Percentiles rank a stretch among this genome's conserved stretches.
Evolutionary conservation across 2,329 filamentous ascomycete genomes (phyloP).

Genomic region (Talaromyces sp.): DNA sequence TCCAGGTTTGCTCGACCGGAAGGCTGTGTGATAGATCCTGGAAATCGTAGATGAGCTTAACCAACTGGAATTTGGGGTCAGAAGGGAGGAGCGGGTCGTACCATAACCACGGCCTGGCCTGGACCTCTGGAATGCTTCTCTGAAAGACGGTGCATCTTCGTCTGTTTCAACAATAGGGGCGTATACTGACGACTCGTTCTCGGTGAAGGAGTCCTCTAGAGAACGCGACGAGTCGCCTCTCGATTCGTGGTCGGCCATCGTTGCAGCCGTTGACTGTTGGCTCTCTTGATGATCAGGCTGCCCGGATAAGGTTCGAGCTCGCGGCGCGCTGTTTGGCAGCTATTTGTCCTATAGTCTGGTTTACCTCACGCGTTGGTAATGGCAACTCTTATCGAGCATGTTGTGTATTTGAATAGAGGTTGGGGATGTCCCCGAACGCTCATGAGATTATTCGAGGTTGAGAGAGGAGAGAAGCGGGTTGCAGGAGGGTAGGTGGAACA

Average conservation of each 20-base stretch:
- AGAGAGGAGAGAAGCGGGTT: background rate
- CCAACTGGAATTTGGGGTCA: slow-evolving; percentile 17
- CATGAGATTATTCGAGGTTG: slow-evolving; percentile 1
- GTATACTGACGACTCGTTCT: slow-evolving; percentile 13
- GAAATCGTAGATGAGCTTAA: background rate
- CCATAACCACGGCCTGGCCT: slow-evolving; percentile 15
- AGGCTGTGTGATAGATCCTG: slow-evolving; percentile 15
- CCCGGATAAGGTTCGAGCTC: background rate
- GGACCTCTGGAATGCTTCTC: slow-evolving; percentile 12
- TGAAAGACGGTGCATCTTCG: slow-evolving; percentile 14
- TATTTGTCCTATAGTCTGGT: background rate
- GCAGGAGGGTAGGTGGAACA: background rate
- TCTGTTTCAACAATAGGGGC: slow-evolving; percentile 17
- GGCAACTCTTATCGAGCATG: slow-evolving; percentile 1
- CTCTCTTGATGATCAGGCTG: background rate
- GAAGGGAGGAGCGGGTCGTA: slow-evolving; percentile 7
- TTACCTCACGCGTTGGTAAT: slow-evolving; percentile 8
- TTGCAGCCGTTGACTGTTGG: background rate
- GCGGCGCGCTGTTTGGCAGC: background rate
- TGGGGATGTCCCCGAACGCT: slow-evolving; percentile 12
- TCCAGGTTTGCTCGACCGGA: slow-evolving; percentile 4
- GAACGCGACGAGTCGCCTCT: slow-evolving; percentile 16
- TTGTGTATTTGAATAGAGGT: background rate
- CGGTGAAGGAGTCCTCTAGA: slow-evolving; percentile 1
- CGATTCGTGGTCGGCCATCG: slow-evolving; percentile 22